Conservation (phyloP, 1,139 yeast species). For the Pichia sp. region DNA sequence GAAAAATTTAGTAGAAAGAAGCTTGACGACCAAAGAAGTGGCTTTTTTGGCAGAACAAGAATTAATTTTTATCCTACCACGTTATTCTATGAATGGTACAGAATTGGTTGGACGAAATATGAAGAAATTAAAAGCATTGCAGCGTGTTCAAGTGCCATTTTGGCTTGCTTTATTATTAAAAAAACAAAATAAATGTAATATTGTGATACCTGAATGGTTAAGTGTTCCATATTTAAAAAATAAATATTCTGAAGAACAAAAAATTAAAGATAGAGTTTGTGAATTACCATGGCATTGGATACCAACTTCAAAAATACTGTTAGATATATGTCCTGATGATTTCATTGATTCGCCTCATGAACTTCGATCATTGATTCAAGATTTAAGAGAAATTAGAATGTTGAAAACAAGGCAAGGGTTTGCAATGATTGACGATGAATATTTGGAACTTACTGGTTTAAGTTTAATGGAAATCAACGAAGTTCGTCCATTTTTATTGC, state of each 20-base stretch:
- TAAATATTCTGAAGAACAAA: slow-evolving; percentile 63
- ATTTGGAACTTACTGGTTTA: slow-evolving; percentile 76
- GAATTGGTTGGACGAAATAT: slow-evolving; percentile 46
- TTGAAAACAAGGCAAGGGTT: slow-evolving; percentile 80
- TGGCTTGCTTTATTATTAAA: slow-evolving; percentile 86
- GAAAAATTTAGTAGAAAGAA: slow-evolving; percentile 49
- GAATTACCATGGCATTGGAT: slow-evolving; percentile 85
- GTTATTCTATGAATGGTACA: slow-evolving; percentile 60
- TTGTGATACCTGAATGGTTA: slow-evolving; percentile 89
- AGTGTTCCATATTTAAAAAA: slow-evolving; percentile 47
- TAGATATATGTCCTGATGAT: slow-evolving; percentile 70
- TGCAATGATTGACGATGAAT: slow-evolving; percentile 70
- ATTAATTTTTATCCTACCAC: slow-evolving; percentile 63
- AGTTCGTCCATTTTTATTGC: slow-evolving; percentile 70
- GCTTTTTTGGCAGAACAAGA: slow-evolving; percentile 84
- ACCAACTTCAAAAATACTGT: slow-evolving; percentile 63
- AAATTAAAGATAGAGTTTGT: slow-evolving; percentile 54
- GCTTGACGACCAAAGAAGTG: slow-evolving; percentile 71
- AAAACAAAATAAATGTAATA: slow-evolving; percentile 78
- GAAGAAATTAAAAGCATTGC: slow-evolving; percentile 42
- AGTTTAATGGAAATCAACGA: slow-evolving; percentile 84
- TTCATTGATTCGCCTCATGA: slow-evolving; percentile 58
- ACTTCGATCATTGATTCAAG: slow-evolving; percentile 68
- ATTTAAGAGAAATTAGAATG: slow-evolving; percentile 74
- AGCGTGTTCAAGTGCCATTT: slow-evolving; percentile 66